Conservation (phyloP, 306 rosid genomes). For the Macrotyloma uniflorum region DNA sequence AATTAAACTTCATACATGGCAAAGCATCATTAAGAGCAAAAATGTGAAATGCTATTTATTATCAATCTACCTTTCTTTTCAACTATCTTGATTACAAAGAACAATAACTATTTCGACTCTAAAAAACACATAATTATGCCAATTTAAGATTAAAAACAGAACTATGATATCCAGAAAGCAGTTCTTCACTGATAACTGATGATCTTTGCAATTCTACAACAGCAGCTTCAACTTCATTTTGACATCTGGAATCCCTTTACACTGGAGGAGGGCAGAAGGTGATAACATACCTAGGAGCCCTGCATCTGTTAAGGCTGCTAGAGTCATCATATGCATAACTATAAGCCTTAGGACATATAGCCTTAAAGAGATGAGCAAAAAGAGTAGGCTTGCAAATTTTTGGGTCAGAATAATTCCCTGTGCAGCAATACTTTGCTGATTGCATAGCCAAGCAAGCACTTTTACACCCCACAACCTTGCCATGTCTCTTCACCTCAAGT, state of each 20-base stretch:
- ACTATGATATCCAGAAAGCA: slow-evolving; percentile 17
- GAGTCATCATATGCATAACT: slow-evolving; percentile 94
- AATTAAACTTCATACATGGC: slow-evolving; percentile 5
- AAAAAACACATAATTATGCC: background rate
- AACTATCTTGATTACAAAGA: background rate
- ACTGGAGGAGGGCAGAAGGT: slow-evolving; percentile 86
- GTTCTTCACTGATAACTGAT: slow-evolving; percentile 17
- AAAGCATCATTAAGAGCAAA: slow-evolving; percentile 11
- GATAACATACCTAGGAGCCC: slow-evolving; percentile 84
- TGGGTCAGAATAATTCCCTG: slow-evolving; percentile 78
- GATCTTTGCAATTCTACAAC: slow-evolving; percentile 24
- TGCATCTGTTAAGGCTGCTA: slow-evolving; percentile 83
- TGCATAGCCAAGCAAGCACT: slow-evolving; percentile 98
- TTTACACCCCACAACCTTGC: slow-evolving; percentile 84
- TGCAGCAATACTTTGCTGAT: slow-evolving; percentile 93
- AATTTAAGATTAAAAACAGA: slow-evolving; percentile 3
- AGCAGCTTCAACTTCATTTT: slow-evolving; percentile 23
- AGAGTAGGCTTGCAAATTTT: slow-evolving; percentile 87
- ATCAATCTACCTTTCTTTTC: slow-evolving; percentile 5
- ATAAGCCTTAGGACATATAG: slow-evolving; percentile 98
- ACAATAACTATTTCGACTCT: background rate
- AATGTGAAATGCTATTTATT: slow-evolving; percentile 6
- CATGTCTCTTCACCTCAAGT: slow-evolving; percentile 76
- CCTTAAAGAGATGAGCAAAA: slow-evolving; percentile 84
- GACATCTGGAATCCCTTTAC: background rate